Base-by-base conservation (phyloP, 2,329 filamentous ascomycete genomes). In the Trichoderma pleuroti region DNA sequence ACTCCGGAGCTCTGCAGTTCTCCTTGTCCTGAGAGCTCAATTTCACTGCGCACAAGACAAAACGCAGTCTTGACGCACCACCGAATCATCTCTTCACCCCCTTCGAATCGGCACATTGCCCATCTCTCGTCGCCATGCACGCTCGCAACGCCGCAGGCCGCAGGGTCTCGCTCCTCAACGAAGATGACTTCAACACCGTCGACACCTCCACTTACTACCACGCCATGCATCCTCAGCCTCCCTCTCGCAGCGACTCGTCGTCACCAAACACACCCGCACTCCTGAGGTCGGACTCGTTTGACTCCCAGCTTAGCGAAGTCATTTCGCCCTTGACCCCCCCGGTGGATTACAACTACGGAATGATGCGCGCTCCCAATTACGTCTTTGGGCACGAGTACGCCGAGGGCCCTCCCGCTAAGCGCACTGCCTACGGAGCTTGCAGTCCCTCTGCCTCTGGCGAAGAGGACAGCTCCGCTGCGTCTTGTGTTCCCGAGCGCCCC, bases 221-320 rank as follows among this genome's bases (percentile, higher is more conserved):
- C 71, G 26, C 54, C 9, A 18, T 61, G 49, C 66, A 30, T 6
- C 68, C 61, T 62, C 67, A 62, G n/a, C 54, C 59, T n/a, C 36
- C 63, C 4, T 28, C 80, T 18, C 78, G 82, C 66, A 82, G 80
- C 73, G 76, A 72, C 67, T 85, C 85, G 4, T 84, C 84, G 5
- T 84, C 85, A 24, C 83, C 85, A 62, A 82, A 83, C 74, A 87
- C 86, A 0, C 88, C 88, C 34, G 85, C 86, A 74, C 83, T 90
- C n/a, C 79, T 86, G 63, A 86, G 88, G 56, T 88, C 87, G 66
- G 82, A 88, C 74, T 90, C 88, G 0, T 90, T 87, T 77, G 88
- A 90, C 76, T 90, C 88, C 12, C 85, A 87, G 72, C 82, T 82
- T 74, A 87, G 85, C 75, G 87, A 87, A 69, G 83, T 86, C 34